Evolutionary conservation across 148 eudicot species (phyloP).

Genomic region (Amaranthus palmeri): DNA sequence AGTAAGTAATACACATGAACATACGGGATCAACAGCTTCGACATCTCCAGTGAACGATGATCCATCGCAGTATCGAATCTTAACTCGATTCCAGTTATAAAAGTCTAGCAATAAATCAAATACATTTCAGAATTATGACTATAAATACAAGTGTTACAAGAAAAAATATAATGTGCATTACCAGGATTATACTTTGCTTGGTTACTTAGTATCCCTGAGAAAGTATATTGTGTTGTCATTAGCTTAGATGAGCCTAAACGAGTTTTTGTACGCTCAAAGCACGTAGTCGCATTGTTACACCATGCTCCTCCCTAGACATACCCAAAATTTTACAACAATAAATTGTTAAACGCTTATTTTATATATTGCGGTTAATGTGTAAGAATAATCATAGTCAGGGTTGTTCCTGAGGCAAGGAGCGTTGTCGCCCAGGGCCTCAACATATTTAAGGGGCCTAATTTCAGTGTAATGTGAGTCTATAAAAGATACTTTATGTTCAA

Average conservation of each 20-base stretch:
- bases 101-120: conserved; percentile 34
- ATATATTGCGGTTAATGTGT: no score
- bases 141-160: not conserved
- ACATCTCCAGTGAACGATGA: conserved; percentile 54
- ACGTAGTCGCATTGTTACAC: conserved; percentile 35
- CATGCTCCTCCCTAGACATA: conserved; percentile 45
- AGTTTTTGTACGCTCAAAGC: conserved; percentile 30
- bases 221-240: conserved; percentile 35
- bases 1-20: conserved; percentile 12
- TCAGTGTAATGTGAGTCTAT: no score
- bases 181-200: conserved; percentile 41
- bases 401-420: no score
- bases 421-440: no score
- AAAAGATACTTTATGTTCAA: no score
- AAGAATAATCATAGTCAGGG: no score
- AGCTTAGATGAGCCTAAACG: conserved; percentile 41
- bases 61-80: conserved; percentile 54
- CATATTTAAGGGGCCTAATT: no score
- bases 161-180: not conserved
- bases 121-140: not conserved
- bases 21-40: conserved; percentile 49
- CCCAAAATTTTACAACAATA: not conserved
- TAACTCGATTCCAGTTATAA: conserved; percentile 56
- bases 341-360: no score
- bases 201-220: conserved; percentile 41